phyloP scores from a whole-genome alignment of 2,329 filamentous ascomycete species.

The Neofusicoccum parvum region DNA sequence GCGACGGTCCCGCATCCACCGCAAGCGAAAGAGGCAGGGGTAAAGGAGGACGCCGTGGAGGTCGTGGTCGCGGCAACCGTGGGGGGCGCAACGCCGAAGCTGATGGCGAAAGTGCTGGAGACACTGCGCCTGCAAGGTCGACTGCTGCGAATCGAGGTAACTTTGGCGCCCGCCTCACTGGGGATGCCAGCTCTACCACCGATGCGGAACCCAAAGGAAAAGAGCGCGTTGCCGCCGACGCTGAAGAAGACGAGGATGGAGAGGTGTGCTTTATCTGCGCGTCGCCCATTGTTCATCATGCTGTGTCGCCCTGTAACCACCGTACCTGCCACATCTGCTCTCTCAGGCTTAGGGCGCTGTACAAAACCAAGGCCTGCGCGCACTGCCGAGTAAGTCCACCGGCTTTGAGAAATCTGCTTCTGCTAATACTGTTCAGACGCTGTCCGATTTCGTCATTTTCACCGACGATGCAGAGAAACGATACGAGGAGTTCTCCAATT shows the following conservation, averaged over 20 bases:
- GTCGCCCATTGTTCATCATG: constrained; percentile 82
- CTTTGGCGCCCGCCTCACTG: constrained; percentile 13
- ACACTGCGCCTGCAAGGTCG: neutral
- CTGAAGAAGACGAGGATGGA: constrained; percentile 54
- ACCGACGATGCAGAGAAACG: constrained; percentile 81
- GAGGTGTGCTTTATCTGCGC: constrained; percentile 98
- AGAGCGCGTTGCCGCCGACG: neutral
- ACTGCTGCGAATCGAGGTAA: neutral
- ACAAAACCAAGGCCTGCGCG: constrained; percentile 96
- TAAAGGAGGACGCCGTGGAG: constrained; percentile 19
- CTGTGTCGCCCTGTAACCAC: constrained; percentile 93
- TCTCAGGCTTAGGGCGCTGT: constrained; percentile 84
- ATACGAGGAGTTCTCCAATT: constrained; percentile 77
- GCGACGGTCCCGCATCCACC: neutral
- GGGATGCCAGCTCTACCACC: neutral
- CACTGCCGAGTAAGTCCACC: constrained; percentile 75
- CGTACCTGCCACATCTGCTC: constrained; percentile 96
- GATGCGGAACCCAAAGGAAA: constrained; percentile 1
- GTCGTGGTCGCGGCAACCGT: constrained; percentile 18
- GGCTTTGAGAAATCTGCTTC: neutral
- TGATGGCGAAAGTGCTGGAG: neutral
- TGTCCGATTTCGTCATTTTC: constrained; percentile 84
- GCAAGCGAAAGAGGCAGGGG: constrained; percentile 5
- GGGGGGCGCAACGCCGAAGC: constrained; percentile 3
- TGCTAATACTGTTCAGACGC: constrained; percentile 50